phyloP scores from a whole-genome alignment of 257 asterid genomes.

The Mentha longifolia region DNA sequence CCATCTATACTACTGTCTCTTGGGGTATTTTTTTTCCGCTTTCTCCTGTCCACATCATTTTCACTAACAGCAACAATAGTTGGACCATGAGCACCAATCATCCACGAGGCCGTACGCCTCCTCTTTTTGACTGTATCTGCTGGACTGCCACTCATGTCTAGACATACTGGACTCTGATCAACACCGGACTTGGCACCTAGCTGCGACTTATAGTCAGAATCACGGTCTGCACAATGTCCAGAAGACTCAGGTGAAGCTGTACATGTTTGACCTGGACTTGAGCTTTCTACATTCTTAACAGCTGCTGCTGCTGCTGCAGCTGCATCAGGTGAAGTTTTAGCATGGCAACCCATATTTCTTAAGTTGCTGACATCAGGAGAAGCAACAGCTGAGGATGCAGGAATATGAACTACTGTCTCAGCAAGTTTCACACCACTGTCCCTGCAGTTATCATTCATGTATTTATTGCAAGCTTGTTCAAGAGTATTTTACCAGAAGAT shows the following conservation, averaged over 20 bases:
- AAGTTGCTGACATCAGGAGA: slow-evolving; percentile 37
- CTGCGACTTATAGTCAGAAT: slow-evolving; percentile 68
- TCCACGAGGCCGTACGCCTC: slow-evolving; percentile 76
- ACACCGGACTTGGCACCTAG: slow-evolving; percentile 40
- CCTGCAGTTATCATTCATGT: slow-evolving; percentile 53
- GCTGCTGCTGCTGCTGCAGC: slow-evolving; percentile 39
- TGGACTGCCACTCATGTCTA: slow-evolving; percentile 63
- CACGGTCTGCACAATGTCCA: slow-evolving; percentile 51
- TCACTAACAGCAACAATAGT: slow-evolving; percentile 53
- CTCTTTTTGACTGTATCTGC: slow-evolving; percentile 95
- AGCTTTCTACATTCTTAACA: slow-evolving; percentile 50
- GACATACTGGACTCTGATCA: slow-evolving; percentile 42
- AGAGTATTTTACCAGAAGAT: slow-evolving; percentile 22
- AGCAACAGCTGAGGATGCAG: slow-evolving; percentile 44
- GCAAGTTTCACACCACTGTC: slow-evolving; percentile 58
- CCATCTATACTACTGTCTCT: slow-evolving; percentile 34
- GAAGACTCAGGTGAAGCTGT: slow-evolving; percentile 54
- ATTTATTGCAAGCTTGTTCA: slow-evolving; percentile 31
- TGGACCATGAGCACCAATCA: slow-evolving; percentile 59
- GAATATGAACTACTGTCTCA: slow-evolving; percentile 59
- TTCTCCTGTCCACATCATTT: slow-evolving; percentile 44
- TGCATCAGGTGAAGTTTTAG: slow-evolving; percentile 37
- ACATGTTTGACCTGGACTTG: slow-evolving; percentile 56
- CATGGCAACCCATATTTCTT: slow-evolving; percentile 24
- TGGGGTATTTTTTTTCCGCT: slow-evolving; percentile 42